Base-by-base conservation (phyloP, 2,329 filamentous ascomycete genomes). In the Aureobasidium namibiae region DNA sequence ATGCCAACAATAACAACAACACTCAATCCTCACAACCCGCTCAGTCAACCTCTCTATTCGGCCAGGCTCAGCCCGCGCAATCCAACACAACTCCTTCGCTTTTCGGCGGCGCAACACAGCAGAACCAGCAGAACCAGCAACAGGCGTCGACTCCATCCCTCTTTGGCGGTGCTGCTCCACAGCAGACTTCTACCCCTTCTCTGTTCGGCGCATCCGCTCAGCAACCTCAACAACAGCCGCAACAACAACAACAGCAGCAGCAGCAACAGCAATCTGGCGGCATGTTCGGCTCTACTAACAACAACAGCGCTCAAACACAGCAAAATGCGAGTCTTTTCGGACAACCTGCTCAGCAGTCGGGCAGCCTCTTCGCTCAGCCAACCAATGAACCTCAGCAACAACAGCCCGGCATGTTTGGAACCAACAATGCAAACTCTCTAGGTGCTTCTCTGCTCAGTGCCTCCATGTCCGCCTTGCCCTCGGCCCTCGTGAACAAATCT, bases 181-280 rank as follows among this genome's bases (percentile, higher is more conserved):
- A 63, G 56, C 59, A 34, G 26, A 59, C 21, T 63, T 64, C 53
- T 52, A 60, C 34, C 23, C 62, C 24, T 26, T 62, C 62, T 31
- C 50, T 66, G 10, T 64, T 67, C 45, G 65, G 64, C 44, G 54
- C 49, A 11, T 46, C 53, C 26, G 33, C 50, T 49, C 54, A 65
- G 58, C 61, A 49, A 21, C 46, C 46, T 49, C 46, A 49, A 10
- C 46, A 49, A 21, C 38, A 41, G 38, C 38, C n/a, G n/a, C n/a
- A n/a, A n/a, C n/a, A n/a, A n/a, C n/a, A n/a, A n/a, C n/a, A n/a
- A n/a, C n/a, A 41, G 24, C 29, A 34, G 24, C 46, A 75, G 48
- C 73, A 73, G 41, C 69, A 69, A 42, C 70, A 76, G 54, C 69
- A 68, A 41, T 73, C 41, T 71, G 74, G 60, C 71, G 72, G 63